Evolutionary conservation across 768 basidiomycete genomes (phyloP), one percentile per base, ranked within the genome.

Genomic region (Leccinum broughii): DNA sequence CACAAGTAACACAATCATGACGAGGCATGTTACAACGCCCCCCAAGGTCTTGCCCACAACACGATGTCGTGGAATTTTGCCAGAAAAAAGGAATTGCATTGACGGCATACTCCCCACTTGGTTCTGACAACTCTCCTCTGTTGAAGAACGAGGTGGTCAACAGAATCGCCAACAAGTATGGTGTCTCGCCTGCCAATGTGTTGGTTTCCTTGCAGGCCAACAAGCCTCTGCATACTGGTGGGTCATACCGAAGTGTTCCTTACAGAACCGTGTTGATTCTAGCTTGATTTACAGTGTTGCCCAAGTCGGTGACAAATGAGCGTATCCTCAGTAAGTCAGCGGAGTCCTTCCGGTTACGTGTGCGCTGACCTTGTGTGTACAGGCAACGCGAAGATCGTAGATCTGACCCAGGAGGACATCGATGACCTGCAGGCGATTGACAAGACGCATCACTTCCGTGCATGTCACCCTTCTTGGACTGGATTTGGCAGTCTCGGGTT

Each of bases 81-180:
- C 71, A 76, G 48, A 67, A 71, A 52, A 85, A 87, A 67, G 87
- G 87, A 44, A 92, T 94, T 67, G 76, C 81, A 11, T 68, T 90
- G 59, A 88, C 90, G 20, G 88, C 90, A 7, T 93, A 92, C 77
- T 93, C 88, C 1, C 89, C 91, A 10, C 82, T 93, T 2, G 92
- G 88, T 56, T 89, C 86, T 17, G 81, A 86, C 65, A 78, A 82
- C 66, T 85, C 88, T 0, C 90, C 88, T 22, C 22, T 22, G 22
- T 22, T 22, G 22, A 22, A 75, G 51, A 85, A 92, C 70, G 77
- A 79, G 14, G 75, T 83, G 32, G 84, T 93, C 53, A 73, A 74
- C 58, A 80, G 80, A 73, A 79, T 93, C 48, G 89, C 90, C 1
- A 75, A 79, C 58, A 86, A 85, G 69, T 75, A 91, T 74, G 66